Evolutionary conservation across 352 stramenopile genomes (phyloP), one percentile per base, ranked within the genome.

Genomic region (Pythium folliculosum): DNA sequence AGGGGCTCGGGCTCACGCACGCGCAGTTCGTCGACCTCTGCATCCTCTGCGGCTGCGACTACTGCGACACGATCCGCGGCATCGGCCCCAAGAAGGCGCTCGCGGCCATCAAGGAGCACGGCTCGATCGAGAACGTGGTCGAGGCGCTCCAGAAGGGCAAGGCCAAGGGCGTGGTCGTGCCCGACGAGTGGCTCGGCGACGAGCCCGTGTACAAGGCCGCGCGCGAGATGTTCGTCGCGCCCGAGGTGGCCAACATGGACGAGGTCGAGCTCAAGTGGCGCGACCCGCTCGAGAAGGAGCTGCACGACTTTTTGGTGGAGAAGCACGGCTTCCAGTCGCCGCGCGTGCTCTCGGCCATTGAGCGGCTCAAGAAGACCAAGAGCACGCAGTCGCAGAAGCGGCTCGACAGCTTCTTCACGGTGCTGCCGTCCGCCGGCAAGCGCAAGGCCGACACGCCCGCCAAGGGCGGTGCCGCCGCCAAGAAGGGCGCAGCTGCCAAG

Each of bases 31-130:
- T 99, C 14, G 98, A 99, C 79, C 78, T 99, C 56, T 99, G 97
- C 71, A 99, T 99, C 67, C 82, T 99, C 21, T 99, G 96, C 54
- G 97, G 98, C 57, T 99, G 98, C 75, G 98, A 99, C 83, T 99
- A 99, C 77, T 99, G 95, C 65, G 96, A 98, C 55, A 98, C 86
- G 27, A 99, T 99, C 77, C 89, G 90, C 22, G 97, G 97, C 40
- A 95, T 99, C 38, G 98, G 98, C 13, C 97, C 97, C 0, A 99
- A 99, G 81, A 99, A 97, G 65, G 97, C 97, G 4, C 86, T 98
- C 23, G 97, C 97, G 48, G 89, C 98, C 21, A 99, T 99, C 62
- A 92, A 96, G 56, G 94, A 99, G 65, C 90, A 99, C 80, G 89
- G 94, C 55, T 90, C 64, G 32, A 98, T 99, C 74, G 97, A 99